Conservation (phyloP, 345 rosid genomes). For the Populus deltoides region DNA sequence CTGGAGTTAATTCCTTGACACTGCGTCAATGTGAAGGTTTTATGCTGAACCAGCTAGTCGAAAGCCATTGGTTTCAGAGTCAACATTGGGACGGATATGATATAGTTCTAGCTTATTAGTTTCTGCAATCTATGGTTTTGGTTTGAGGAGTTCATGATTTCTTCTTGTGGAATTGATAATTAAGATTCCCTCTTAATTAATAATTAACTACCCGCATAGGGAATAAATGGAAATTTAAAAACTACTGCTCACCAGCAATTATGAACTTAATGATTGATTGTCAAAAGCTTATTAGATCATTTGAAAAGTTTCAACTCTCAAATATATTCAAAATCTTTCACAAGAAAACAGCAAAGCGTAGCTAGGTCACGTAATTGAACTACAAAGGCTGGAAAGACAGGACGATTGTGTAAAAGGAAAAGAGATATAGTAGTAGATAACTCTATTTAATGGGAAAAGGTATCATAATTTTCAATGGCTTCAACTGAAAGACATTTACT, state of each 20-base stretch:
- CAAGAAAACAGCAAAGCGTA: not conserved
- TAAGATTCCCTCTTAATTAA: not conserved
- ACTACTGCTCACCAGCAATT: not conserved
- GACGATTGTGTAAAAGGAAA: slow-evolving; percentile 8
- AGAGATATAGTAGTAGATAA: not conserved
- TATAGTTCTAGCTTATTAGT: not conserved
- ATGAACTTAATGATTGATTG: not conserved
- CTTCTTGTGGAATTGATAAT: not conserved
- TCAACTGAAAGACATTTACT: slow-evolving; percentile 39
- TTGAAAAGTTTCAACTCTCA: not conserved
- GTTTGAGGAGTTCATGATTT: no score
- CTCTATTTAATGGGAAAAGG: not conserved
- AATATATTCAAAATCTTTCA: not conserved
- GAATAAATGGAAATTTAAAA: not conserved
- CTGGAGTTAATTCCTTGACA: no score
- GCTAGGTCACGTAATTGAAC: not conserved
- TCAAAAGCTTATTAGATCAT: not conserved
- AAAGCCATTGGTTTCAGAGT: no score
- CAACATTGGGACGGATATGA: no score
- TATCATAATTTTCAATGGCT: slow-evolving; percentile 26
- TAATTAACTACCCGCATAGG: no score
- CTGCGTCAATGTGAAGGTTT: no score
- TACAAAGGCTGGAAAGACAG: not conserved
- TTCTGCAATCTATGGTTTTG: not conserved
- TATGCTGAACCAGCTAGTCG: no score